Evolutionary conservation across 2,329 filamentous ascomycete genomes (phyloP).

Genomic region (Lachnellula suecica): DNA sequence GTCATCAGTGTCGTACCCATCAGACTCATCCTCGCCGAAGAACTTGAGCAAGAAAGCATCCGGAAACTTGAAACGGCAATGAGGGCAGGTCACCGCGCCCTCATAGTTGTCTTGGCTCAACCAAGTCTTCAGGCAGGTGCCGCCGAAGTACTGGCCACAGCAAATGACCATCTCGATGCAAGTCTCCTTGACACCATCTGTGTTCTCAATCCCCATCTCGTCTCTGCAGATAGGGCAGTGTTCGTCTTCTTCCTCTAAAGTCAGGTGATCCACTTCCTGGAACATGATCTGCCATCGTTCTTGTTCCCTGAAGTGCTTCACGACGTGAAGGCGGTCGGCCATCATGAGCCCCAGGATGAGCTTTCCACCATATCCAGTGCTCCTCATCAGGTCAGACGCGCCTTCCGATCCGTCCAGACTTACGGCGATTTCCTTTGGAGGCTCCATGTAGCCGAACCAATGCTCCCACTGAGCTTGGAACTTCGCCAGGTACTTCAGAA

Average conservation of each 20-base stretch:
- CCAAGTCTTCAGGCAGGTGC: conserved; percentile 20
- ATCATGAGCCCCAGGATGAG: conserved; percentile 24
- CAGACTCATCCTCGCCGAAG: conserved; percentile 1
- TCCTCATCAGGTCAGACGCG: conserved; percentile 16
- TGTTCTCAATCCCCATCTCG: conserved; percentile 8
- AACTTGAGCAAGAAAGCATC: conserved; percentile 14
- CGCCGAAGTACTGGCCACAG: conserved; percentile 23
- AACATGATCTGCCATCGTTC: conserved; percentile 9
- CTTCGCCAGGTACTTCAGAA: conserved; percentile 1
- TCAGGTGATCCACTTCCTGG: conserved; percentile 1
- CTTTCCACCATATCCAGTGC: conserved; percentile 22
- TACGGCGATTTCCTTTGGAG: background rate
- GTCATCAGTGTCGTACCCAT: background rate
- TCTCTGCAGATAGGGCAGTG: conserved; percentile 24
- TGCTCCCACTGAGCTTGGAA: conserved; percentile 16
- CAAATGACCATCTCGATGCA: conserved; percentile 21
- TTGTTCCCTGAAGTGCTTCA: conserved; percentile 5
- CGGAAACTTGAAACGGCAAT: conserved; percentile 17
- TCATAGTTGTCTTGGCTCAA: conserved; percentile 1
- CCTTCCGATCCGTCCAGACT: background rate
- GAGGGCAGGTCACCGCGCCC: conserved; percentile 10
- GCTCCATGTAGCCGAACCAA: conserved; percentile 15
- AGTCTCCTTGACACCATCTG: conserved; percentile 10
- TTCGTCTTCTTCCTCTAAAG: conserved; percentile 9
- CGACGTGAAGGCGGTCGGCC: conserved; percentile 21